Evolutionary conservation across 139 green algal species (phyloP), one percentile per base, ranked within the genome.

Genomic region (Tetratostichococcus sp.): DNA sequence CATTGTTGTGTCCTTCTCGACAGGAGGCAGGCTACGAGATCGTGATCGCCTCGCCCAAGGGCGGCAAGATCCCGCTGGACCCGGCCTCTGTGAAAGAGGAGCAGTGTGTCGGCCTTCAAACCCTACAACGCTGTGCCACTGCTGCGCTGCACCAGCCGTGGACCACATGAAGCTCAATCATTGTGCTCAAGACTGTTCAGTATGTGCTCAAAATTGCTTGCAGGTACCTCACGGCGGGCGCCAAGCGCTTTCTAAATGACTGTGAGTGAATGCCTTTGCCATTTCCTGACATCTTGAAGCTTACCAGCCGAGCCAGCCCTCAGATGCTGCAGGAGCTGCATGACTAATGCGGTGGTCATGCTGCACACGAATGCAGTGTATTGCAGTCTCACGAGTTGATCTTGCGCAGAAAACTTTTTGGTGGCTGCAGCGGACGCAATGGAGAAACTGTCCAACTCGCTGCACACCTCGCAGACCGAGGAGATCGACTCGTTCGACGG

Each of bases 51-150:
- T 77, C 65, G 25, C 72, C 80, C 32, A 80, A 79, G 59, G 81
- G 81, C 14, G 80, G 81, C 22, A 76, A 83, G 69, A 35, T 86
- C 6, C 81, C 81, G 5, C 71, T 86, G 33, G 81, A 86, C 26
- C 31, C 39, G 1, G 35, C 25, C 25, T 67, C 25, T 23, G 26
- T 68, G 11, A 50, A 34, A 25, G 30, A 72, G 8, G n/a, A 34
- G 19, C 25, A 74, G n/a, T 34, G 69, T 35, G 34, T 35, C 26
- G 68, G 22, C 19, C 14, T 50, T n/a, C n/a, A n/a, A n/a, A n/a
- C n/a, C n/a, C n/a, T n/a, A n/a, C n/a, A n/a, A n/a, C n/a, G n/a
- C 43, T 17, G 68, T 2, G 4, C 33, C 34, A 33, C 28, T 75
- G 43, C 57, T 70, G 31, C 26, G n/a, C n/a, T n/a, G n/a, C n/a